Conservation (phyloP, 2,329 filamentous ascomycete genomes). For the Calonectria hongkongensis region DNA sequence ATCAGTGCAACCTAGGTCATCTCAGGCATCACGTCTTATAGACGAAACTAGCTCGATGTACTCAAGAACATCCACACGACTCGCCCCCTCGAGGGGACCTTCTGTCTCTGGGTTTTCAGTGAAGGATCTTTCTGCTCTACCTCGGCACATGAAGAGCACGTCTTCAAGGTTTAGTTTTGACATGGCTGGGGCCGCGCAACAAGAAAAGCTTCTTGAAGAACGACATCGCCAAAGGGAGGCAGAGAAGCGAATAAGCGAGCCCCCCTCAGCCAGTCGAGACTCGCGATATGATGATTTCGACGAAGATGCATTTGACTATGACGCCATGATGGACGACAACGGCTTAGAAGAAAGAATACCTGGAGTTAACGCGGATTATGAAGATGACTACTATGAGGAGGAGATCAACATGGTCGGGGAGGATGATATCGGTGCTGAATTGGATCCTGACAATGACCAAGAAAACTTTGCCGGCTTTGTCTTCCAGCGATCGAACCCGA, state of each 20-base stretch:
- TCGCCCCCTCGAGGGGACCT: conserved; percentile 69
- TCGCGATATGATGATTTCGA: conserved; percentile 78
- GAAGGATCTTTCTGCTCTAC: conserved; percentile 70
- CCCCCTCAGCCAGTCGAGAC: conserved; percentile 63
- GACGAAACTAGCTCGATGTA: conserved; percentile 46
- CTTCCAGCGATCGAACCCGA: conserved; percentile 73
- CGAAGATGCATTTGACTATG: conserved; percentile 76
- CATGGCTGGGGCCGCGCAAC: conserved; percentile 81
- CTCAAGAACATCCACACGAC: conserved; percentile 49
- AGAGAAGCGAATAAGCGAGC: conserved; percentile 71
- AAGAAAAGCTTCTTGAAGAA: conserved; percentile 83
- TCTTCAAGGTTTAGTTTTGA: conserved; percentile 90
- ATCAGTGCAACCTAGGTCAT: conserved; percentile 51
- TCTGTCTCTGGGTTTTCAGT: conserved; percentile 64
- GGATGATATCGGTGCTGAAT: conserved; percentile 52
- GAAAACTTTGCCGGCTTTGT: conserved; percentile 77
- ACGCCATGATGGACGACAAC: conserved; percentile 79
- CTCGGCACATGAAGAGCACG: conserved; percentile 83
- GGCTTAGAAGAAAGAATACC: conserved; percentile 81
- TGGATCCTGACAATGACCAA: conserved; percentile 61
- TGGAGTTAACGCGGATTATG: conserved; percentile 70
- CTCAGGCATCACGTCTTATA: conserved; percentile 49
- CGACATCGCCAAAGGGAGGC: conserved; percentile 80
- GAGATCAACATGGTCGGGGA: conserved; percentile 57
- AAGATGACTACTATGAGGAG: conserved; percentile 63